Evolutionary conservation across 1,139 yeast species (phyloP), one percentile per base, ranked within the genome.

Genomic region (Lodderomyces theae): DNA sequence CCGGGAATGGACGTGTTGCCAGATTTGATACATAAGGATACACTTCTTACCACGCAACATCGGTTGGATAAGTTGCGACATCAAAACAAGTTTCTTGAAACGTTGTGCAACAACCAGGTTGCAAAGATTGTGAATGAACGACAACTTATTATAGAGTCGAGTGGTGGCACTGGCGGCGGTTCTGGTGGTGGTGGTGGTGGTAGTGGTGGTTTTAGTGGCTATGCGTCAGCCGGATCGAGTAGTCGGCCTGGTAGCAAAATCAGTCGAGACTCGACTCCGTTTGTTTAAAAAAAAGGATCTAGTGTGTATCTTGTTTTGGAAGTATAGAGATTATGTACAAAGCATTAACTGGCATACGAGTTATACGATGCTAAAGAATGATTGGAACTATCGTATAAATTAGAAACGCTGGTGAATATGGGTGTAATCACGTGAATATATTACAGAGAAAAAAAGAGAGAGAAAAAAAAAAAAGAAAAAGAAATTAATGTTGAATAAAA

Each of bases 1-100:
- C 68, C 69, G 1, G 74, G 76, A 1, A 67, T 72, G 47, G 60
- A 57, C 28, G 52, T 66, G 1, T 58, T 79, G 35, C 75, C 77
- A 1, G 56, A 69, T 3, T 56, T 65, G 29, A 57, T 65, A 13
- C 52, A 63, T 35, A 63, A 66, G 35, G 74, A 72, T 25, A 71
- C 70, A 18, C 39, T 64, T 1, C 49, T 57, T 3, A 57, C 53
- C 13, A 61, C 62, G 43, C 67, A 66, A 38, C 45, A 46, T 15
- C 59, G 56, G 22, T 56, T 66, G 43, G 48, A 44, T 11, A 53
- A 55, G 17, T 36, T 74, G 11, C 49, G 50, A 34, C 49, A 49
- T 22, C 67, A 72, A 44, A 75, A 69, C 45, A 48, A 53, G 23
- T 73, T 74, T 44, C 37, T 43, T 33, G 31, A 25, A 10, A 47